Base-by-base conservation (phyloP, 768 basidiomycete species). In the Candolleomyces efflorescens region DNA sequence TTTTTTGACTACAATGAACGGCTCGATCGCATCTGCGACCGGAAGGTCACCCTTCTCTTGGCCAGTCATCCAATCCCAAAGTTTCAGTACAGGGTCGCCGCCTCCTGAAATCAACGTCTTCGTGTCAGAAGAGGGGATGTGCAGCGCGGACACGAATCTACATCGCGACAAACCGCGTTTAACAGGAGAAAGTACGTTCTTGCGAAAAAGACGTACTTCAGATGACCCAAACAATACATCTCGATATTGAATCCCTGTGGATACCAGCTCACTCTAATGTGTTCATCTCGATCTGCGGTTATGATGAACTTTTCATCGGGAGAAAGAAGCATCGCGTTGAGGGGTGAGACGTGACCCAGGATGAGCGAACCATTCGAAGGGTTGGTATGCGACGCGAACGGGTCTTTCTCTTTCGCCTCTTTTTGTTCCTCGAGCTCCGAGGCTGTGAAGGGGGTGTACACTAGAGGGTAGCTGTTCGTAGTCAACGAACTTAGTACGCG, bases 201-300 rank as follows among this genome's bases (percentile, higher is more conserved):
- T 9, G 38, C n/a, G 13, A 59, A 2, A 43, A 45, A 13, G 2
- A 68, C 84, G 63, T 60, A 94, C 93, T 85, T 89, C 63, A 78
- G 78, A 66, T 94, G 90, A 17, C 94, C 93, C 24, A 95, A 79
- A 61, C 94, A 90, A 69, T 85, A 98, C 60, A 80, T 84, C 69
- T 98, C 93, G 60, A 98, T 90, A 45, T 82, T 82, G 63, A 87
- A 90, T 17, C 94, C 91, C 54, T 89, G 77, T 0, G 97, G 97
- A 66, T 82, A 98, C 83, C 90, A 84, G 65, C 91, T 94, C 15
- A 96, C 82, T 54, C 97, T 80, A 52, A 99, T 89, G 67, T 98
- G 97, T 68, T 98, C 97, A 66, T 99, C 97, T 46, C 97, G 76
- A 67, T 98, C 97, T 0, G 92, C 89, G 0, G 94, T 93, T 61